Percentiles rank a stretch among this genome's conserved stretches.
Conservation (phyloP, 2,329 filamentous ascomycete species). For the Dothidotthia symphoricarpi region DNA sequence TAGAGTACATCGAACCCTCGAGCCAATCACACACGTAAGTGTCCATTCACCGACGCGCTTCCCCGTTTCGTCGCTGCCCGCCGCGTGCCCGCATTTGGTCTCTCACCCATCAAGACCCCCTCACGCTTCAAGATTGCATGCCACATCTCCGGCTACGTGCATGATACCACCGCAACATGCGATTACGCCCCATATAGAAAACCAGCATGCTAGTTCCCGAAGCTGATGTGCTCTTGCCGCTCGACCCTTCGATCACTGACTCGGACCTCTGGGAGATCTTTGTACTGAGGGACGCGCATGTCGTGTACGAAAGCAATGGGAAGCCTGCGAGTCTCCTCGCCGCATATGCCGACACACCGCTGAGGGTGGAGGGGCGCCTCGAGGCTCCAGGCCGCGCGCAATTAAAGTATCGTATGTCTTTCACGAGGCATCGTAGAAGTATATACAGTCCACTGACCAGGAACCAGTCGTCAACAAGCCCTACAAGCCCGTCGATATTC, state of each 20-base stretch:
- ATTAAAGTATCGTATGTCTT: slow-evolving; percentile 29
- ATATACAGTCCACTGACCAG: slow-evolving; percentile 8
- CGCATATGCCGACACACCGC: slow-evolving; percentile 59
- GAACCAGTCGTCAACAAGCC: slow-evolving; percentile 35
- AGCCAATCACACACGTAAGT: too few species aligned
- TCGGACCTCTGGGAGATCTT: slow-evolving; percentile 61
- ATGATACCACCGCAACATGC: slow-evolving; percentile 6
- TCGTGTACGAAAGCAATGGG: slow-evolving; percentile 56
- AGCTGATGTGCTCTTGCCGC: slow-evolving; percentile 43
- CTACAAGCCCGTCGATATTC: slow-evolving; percentile 45
- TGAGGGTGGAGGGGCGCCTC: slow-evolving; percentile 61
- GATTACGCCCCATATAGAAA: slow-evolving; percentile 1
- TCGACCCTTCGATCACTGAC: slow-evolving; percentile 41
- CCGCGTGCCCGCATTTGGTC: not conserved
- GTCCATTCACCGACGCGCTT: too few species aligned
- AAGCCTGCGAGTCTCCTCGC: slow-evolving; percentile 59
- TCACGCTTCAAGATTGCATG: too few species aligned
- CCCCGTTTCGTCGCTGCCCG: too few species aligned
- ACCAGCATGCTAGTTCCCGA: slow-evolving; percentile 31
- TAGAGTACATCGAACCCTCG: too few species aligned
- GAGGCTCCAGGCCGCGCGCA: slow-evolving; percentile 37
- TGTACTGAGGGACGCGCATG: slow-evolving; percentile 58
- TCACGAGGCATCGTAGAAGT: not conserved
- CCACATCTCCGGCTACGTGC: too few species aligned
- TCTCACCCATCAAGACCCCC: too few species aligned